Base-by-base conservation (phyloP, 306 rosid genomes). In the Prunus campanulata region DNA sequence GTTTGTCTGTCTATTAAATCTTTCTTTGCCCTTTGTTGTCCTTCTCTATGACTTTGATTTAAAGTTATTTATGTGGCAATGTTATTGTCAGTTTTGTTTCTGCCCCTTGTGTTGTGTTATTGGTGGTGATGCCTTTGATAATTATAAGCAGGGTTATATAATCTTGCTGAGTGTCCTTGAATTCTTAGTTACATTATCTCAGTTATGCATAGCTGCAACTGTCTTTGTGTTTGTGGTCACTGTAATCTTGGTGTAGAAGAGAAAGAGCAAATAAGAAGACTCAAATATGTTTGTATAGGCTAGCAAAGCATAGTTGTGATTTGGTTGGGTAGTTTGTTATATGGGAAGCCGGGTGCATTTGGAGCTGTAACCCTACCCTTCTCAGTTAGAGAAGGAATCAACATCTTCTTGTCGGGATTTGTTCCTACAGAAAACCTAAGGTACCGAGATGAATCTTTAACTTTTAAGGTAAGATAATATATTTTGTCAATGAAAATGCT, bases 401-500 rank as follows among this genome's bases (percentile, higher is more conserved):
- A 95, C 79, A 95, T 92, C 83, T 89, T 95, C 83, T 89, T 95
- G 89, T 85, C 95, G 52, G 98, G 98, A 44, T 95, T 90, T 84
- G 96, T 95, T 83, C 98, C 98, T 46, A 95, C 97, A 16, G 98
- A 95, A 85, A 95, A 95, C 83, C 88, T 90, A 72, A 89, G 96
- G 71, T 95, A 92, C 81, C 90, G 96, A 46, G 96, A 92, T 60
- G 97, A 90, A 56, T 87, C 94, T 25, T 93, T 95, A 52, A 95
- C 97, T 75, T 95, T 95, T 86, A 95, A 88, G 95, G 97, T 88
- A 75, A 60, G 35, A 50, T 30, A 76, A 22, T 24, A 46, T 8
- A 12, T 59, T 18, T 42, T 59, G 3, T 44, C 18, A 10, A 47
- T 82, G 69, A 35, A 25, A 39, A 72, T 69, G 56, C 74, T 64